Percentiles rank a stretch among this genome's conserved stretches.
Conservation (phyloP, 345 rosid species). For the Rhizophora apiculata region DNA sequence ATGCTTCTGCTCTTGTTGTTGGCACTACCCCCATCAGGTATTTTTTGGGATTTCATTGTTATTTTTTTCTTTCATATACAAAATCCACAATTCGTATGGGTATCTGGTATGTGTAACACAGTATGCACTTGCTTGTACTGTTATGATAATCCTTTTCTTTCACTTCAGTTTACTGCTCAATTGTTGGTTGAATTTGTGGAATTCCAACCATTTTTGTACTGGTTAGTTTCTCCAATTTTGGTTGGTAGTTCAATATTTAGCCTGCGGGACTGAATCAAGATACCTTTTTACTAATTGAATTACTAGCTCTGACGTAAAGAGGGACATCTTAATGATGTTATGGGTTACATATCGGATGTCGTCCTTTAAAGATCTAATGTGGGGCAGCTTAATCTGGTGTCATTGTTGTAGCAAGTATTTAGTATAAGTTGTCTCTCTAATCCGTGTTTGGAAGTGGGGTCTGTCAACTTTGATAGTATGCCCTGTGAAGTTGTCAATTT, state of each 20-base stretch:
- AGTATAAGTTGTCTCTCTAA: neutral
- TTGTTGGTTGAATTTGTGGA: no score
- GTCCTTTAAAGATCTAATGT: neutral
- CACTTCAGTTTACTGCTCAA: no score
- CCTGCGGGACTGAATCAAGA: no score
- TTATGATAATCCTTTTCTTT: no score
- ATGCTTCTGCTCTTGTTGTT: conserved; percentile 70
- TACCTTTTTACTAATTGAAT: no score
- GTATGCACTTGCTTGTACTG: no score
- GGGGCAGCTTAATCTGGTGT: neutral
- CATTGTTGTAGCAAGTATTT: neutral
- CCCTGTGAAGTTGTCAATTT: neutral
- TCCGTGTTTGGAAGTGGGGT: neutral
- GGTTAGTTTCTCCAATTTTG: no score
- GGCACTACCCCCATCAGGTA: conserved; percentile 84
- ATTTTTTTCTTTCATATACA: neutral
- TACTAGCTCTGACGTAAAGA: no score
- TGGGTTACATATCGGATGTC: no score
- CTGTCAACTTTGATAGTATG: neutral
- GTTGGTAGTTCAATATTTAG: no score
- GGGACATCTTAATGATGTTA: no score
- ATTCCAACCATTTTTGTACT: no score
- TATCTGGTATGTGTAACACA: neutral
- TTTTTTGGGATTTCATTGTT: neutral
- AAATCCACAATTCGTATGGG: neutral